Percentiles rank a stretch among this genome's conserved stretches.
phyloP scores from a whole-genome alignment of 2,329 filamentous ascomycete genomes.

The Metarhizium brunneum region DNA sequence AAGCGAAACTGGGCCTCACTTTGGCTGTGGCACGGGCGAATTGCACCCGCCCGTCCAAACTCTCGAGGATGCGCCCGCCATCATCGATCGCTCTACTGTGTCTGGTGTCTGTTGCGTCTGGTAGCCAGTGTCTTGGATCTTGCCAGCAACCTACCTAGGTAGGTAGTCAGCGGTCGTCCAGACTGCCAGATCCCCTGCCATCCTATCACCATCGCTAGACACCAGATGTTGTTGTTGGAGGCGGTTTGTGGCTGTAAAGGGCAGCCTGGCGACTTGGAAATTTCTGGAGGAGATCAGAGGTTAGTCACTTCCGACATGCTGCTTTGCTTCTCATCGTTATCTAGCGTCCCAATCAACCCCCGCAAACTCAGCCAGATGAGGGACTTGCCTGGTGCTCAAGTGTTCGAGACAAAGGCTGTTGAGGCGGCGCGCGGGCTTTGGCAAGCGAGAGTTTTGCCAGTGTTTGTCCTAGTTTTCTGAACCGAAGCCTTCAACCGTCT shows the following conservation, averaged over 20 bases:
- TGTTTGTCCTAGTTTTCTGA: not conserved
- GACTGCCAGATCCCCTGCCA: not conserved
- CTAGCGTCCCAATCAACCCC: conserved; percentile 1
- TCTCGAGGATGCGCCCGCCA: not conserved
- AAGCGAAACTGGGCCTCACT: conserved; percentile 5
- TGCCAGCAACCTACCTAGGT: not conserved
- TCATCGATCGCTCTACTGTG: not conserved
- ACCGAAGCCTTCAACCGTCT: not conserved
- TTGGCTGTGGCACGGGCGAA: not conserved
- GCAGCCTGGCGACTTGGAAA: not conserved
- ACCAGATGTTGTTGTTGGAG: not conserved
- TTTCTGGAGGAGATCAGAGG: too few species aligned
- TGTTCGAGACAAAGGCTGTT: not conserved
- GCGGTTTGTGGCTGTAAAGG: not conserved
- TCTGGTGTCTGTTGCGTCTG: not conserved
- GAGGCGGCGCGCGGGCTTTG: conserved; percentile 1
- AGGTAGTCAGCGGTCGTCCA: not conserved
- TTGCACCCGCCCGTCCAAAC: not conserved
- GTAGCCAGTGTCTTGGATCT: not conserved
- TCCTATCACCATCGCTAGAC: not conserved
- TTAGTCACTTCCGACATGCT: not conserved
- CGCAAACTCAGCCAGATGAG: not conserved
- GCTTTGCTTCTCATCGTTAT: not conserved
- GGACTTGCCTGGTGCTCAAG: too few species aligned
- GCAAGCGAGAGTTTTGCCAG: not conserved